A percentile compares a stretch with the other conserved stretches of the same genome.
These are phyloP conservation scores for Mucor irregularis DNA, from an alignment of 371 early-diverging fungal species.

Conservation along the genomic window DNA sequence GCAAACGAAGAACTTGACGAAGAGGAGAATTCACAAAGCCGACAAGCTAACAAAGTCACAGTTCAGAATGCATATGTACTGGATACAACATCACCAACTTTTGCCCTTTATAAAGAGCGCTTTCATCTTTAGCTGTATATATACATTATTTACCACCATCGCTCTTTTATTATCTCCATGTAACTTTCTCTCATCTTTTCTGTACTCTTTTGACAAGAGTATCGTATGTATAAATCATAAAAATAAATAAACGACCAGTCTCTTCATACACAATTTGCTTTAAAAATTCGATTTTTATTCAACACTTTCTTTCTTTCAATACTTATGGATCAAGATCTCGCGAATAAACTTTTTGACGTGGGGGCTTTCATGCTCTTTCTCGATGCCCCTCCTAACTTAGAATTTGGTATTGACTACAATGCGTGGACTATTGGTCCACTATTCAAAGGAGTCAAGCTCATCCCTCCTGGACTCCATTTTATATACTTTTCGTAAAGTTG, in stretches of 20 bases:
- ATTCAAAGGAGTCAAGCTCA: conserved; percentile 91
- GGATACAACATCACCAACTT: conserved; percentile 16
- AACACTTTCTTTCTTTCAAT: background rate
- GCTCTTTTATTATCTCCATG: background rate
- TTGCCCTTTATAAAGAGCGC: conserved; percentile 22
- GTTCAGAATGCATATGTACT: conserved; percentile 7
- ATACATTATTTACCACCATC: too few relatives aligned
- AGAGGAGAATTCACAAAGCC: background rate
- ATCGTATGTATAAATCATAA: too few relatives aligned
- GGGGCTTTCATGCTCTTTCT: conserved; percentile 81
- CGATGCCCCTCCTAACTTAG: conserved; percentile 78
- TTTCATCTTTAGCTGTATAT: conserved; percentile 2
- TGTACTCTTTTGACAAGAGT: background rate
- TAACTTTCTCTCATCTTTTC: background rate
- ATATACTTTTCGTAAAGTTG: conserved; percentile 77
- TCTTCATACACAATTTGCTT: too few relatives aligned
- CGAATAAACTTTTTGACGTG: conserved; percentile 70
- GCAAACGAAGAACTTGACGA: background rate
- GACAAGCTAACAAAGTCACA: conserved; percentile 7
- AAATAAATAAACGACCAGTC: too few relatives aligned
- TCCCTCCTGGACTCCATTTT: conserved; percentile 95
- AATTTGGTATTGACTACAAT: conserved; percentile 92
- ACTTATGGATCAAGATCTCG: conserved; percentile 85
- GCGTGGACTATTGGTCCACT: conserved; percentile 90
- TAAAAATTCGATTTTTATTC: background rate